Conservation (phyloP, 805 yeast species). For the Maudiozyma saulgeensis region DNA sequence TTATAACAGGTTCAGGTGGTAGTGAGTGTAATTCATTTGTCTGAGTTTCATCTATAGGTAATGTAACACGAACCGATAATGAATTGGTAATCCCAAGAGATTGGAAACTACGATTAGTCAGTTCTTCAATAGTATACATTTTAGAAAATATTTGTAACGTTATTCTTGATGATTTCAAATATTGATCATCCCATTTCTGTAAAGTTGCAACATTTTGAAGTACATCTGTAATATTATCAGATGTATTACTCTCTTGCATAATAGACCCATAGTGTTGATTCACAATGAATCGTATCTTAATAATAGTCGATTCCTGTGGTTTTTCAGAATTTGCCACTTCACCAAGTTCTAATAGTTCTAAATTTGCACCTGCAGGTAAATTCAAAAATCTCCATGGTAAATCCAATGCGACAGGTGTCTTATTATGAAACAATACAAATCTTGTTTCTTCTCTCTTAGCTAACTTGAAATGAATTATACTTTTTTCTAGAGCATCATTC, state of each 20-base stretch:
- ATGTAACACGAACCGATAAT: slow-evolving; percentile 5
- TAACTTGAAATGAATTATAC: slow-evolving; percentile 33
- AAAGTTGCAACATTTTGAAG: slow-evolving; percentile 4
- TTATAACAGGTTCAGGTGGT: neutral
- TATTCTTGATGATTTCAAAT: neutral
- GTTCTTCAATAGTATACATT: slow-evolving; percentile 6
- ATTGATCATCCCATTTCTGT: slow-evolving; percentile 8
- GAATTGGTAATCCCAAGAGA: slow-evolving; percentile 15
- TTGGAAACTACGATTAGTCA: slow-evolving; percentile 9
- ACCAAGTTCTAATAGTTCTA: slow-evolving; percentile 21
- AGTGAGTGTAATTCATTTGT: neutral
- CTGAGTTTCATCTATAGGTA: neutral
- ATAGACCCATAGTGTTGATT: slow-evolving; percentile 14
- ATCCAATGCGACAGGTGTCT: slow-evolving; percentile 28
- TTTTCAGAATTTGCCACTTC: neutral
- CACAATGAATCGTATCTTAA: slow-evolving; percentile 28
- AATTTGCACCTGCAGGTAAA: slow-evolving; percentile 37
- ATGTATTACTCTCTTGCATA: slow-evolving; percentile 18
- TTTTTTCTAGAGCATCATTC: slow-evolving; percentile 29
- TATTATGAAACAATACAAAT: slow-evolving; percentile 27
- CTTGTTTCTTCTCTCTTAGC: slow-evolving; percentile 4
- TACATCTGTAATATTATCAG: slow-evolving; percentile 10
- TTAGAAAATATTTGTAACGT: slow-evolving; percentile 21
- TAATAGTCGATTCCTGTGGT: slow-evolving; percentile 2
- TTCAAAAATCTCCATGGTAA: slow-evolving; percentile 37